Percentiles rank a stretch among this genome's conserved stretches.
These are phyloP conservation scores for Rugonectria rugulosa DNA, from an alignment of 2,329 filamentous ascomycete genomes.

Conservation along the genomic window DNA sequence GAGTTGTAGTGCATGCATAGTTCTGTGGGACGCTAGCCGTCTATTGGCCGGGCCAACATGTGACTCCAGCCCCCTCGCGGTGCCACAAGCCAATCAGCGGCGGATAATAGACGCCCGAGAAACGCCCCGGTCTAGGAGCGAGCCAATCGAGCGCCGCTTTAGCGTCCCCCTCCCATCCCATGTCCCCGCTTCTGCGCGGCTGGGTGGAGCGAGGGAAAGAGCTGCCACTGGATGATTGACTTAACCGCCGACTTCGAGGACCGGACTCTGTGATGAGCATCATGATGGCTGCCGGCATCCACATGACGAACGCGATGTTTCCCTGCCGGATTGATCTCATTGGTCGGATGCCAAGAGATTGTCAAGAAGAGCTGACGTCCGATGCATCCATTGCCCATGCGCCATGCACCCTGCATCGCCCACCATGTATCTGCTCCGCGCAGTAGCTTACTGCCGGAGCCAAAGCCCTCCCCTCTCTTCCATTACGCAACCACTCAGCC, in stretches of 20 bases:
- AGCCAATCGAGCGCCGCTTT: conserved; percentile 6
- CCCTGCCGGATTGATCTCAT: conserved; percentile 29
- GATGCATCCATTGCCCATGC: not conserved
- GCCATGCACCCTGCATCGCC: too few relatives aligned
- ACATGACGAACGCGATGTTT: conserved; percentile 30
- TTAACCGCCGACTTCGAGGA: conserved; percentile 37
- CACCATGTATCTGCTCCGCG: too few relatives aligned
- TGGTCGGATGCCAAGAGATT: conserved; percentile 18
- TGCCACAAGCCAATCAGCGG: conserved; percentile 36
- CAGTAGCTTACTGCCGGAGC: conserved; percentile 1
- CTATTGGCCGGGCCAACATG: conserved; percentile 37
- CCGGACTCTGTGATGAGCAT: conserved; percentile 33
- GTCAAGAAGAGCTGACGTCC: not conserved
- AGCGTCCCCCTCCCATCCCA: conserved; percentile 25
- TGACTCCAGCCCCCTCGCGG: conserved; percentile 28
- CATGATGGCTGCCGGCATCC: conserved; percentile 26
- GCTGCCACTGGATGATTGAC: conserved; percentile 21
- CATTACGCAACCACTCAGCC: not conserved
- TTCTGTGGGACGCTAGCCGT: not conserved
- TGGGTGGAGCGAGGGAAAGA: not conserved
- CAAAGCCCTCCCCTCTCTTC: not conserved
- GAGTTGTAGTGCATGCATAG: conserved; percentile 11
- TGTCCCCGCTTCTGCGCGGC: conserved; percentile 10
- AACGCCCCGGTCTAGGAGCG: conserved; percentile 6
- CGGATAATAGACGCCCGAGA: conserved; percentile 36